Base-by-base conservation (phyloP, 2,329 filamentous ascomycete species). In the Colletotrichum chrysophilum region DNA sequence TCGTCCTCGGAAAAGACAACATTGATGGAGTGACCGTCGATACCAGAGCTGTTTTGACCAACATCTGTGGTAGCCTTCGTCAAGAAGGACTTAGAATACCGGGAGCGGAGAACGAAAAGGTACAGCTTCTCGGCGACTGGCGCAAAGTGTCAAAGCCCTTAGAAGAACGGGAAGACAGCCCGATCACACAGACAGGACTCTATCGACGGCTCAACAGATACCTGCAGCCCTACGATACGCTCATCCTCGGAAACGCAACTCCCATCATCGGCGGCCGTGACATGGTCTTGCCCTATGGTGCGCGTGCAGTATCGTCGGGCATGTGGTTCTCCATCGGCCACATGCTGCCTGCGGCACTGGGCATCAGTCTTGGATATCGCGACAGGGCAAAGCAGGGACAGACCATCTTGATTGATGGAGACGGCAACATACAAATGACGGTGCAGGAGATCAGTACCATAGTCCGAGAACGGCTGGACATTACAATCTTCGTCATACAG, bases 381-480 rank as follows among this genome's bases (percentile, higher is more conserved):
- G 55, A 58, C 21, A 16, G 16, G 0, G 8, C 9, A 9, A 16
- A 18, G 2, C n/a, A 58, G 70, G 58, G 62, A 7, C 81, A 82
- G 14, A 90, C 91, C 0, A 86, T 93, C 10, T 82, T 93, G 3
- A 86, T 92, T 76, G 91, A 91, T 30, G 92, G 91, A 5, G 92
- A 93, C 70, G 92, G 92, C 6, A 92, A 91, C 76, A 88, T 94
- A 74, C 90, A 93, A 77, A 89, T 94, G 84, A 94, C 92, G 0
- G 91, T 88, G 0, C 93, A 94, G 80, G 92, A 93, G 77, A 84
- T 94, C 6, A 89, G 89, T 14, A 93, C 91, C 3, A 93, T 94
- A 78, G 90, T 94, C 78, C 85, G 85, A 16, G 85, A 89, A 71
- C 85, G 86, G 5, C 84, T 91, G 32, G 84, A 89, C 55, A 85